phyloP scores from a whole-genome alignment of 2,329 filamentous ascomycete genomes.

The Microcyclospora tardicrescens region DNA sequence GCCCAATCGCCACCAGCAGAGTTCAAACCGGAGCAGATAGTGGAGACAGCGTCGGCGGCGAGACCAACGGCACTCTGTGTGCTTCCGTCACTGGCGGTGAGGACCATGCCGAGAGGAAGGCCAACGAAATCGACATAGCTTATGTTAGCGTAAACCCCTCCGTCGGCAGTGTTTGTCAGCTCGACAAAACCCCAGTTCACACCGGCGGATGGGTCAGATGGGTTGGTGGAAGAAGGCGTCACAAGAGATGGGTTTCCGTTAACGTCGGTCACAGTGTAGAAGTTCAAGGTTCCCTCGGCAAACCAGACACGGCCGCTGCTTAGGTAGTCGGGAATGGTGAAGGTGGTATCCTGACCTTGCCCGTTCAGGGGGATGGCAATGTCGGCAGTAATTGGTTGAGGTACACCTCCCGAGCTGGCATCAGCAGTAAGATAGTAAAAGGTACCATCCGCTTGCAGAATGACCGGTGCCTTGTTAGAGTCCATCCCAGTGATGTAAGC shows the following conservation, averaged over 20 bases:
- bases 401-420: slow-evolving; percentile 6
- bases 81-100: slow-evolving; percentile 35
- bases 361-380: slow-evolving; percentile 31
- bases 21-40: slow-evolving; percentile 41
- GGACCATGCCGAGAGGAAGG: slow-evolving; percentile 39
- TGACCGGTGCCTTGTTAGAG: slow-evolving; percentile 28
- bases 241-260: slow-evolving; percentile 28
- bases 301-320: slow-evolving; percentile 35
- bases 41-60: slow-evolving; percentile 41
- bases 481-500: slow-evolving; percentile 38
- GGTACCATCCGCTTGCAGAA: slow-evolving; percentile 30
- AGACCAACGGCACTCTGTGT: slow-evolving; percentile 46
- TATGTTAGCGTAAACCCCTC: slow-evolving; percentile 31
- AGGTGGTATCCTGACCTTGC: slow-evolving; percentile 25
- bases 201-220: slow-evolving; percentile 28
- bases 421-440: slow-evolving; percentile 32
- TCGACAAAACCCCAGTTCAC: slow-evolving; percentile 33
- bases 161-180: slow-evolving; percentile 33
- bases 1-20: slow-evolving; percentile 51
- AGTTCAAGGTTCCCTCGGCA: slow-evolving; percentile 29
- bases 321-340: slow-evolving; percentile 31
- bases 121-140: slow-evolving; percentile 24
- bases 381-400: slow-evolving; percentile 19
- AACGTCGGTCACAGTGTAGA: slow-evolving; percentile 27
- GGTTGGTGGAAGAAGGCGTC: slow-evolving; percentile 34